Conservation (phyloP, 176 grass and related monocot species). For the Oryza nivara region DNA sequence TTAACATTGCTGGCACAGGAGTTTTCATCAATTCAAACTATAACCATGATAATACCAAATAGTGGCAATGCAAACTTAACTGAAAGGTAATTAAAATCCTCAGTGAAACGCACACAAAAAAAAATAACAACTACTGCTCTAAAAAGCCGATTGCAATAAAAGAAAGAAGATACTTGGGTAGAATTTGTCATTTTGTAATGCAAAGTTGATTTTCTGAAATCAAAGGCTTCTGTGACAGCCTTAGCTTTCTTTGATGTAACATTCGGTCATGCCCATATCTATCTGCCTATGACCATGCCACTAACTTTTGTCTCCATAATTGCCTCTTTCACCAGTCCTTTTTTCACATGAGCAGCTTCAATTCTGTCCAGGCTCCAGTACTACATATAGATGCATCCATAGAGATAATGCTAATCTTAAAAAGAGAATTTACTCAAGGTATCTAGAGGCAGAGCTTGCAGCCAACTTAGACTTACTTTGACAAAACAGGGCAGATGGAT, state of each 20-base stretch:
- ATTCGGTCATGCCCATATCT: conserved; percentile 42
- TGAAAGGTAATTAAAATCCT: conserved; percentile 3
- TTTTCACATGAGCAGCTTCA: conserved; percentile 26
- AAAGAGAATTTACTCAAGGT: neutral
- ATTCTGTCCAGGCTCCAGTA: neutral
- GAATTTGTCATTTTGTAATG: conserved; percentile 34
- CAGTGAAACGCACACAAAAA: conserved; percentile 25
- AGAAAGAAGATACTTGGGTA: neutral
- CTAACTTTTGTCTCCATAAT: conserved; percentile 37
- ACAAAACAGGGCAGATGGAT: conserved; percentile 1
- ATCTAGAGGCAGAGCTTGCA: neutral
- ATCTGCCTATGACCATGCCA: conserved; percentile 36
- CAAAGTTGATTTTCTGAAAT: conserved; percentile 22
- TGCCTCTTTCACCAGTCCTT: neutral
- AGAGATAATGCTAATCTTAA: neutral
- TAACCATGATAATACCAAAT: neutral
- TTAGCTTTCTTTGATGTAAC: conserved; percentile 42
- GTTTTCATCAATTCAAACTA: conserved; percentile 6
- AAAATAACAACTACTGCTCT: neutral
- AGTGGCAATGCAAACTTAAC: neutral
- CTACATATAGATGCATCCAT: neutral
- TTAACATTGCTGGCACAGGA: neutral
- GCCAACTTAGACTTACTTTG: neutral
- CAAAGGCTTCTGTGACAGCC: conserved; percentile 32
- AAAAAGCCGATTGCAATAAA: conserved; percentile 2